Evolutionary conservation across 2,329 filamentous ascomycete genomes (phyloP).

Genomic region (Pseudogymnoascus sp.): DNA sequence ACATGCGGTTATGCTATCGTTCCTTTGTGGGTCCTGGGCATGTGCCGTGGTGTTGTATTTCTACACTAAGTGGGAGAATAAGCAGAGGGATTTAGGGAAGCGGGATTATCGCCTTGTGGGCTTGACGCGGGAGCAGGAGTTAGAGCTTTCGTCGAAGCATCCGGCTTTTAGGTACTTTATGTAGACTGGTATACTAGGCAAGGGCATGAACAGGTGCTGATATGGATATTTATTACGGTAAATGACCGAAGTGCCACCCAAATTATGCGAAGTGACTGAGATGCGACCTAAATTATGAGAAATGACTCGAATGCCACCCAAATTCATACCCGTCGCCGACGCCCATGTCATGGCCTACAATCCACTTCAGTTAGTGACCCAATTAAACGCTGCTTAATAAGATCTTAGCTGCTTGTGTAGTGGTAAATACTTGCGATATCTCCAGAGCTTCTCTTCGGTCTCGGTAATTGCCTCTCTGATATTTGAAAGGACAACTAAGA

Average conservation of each 20-base stretch:
- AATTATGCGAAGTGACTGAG: neutral
- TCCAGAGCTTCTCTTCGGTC: no score
- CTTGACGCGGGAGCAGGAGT: neutral
- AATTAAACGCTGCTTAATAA: no score
- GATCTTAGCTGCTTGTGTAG: no score
- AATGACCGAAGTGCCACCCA: neutral
- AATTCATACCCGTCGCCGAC: no score
- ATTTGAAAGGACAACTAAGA: no score
- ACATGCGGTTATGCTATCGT: conserved; percentile 4
- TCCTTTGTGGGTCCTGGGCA: neutral
- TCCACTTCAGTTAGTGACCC: no score
- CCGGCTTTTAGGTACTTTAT: conserved; percentile 3
- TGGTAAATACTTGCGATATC: no score
- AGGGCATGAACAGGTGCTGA: neutral
- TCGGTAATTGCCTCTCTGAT: no score
- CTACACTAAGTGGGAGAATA: conserved; percentile 1
- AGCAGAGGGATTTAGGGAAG: conserved; percentile 1
- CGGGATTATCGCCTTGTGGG: neutral
- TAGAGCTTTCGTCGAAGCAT: conserved; percentile 4
- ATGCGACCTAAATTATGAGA: neutral
- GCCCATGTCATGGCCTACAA: no score
- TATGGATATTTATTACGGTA: neutral
- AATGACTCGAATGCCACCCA: no score
- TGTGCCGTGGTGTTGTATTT: neutral
- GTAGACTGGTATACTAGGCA: neutral